Evolutionary conservation across 2,329 filamentous ascomycete species (phyloP).

Genomic region (Pseudocercospora macadamiae): DNA sequence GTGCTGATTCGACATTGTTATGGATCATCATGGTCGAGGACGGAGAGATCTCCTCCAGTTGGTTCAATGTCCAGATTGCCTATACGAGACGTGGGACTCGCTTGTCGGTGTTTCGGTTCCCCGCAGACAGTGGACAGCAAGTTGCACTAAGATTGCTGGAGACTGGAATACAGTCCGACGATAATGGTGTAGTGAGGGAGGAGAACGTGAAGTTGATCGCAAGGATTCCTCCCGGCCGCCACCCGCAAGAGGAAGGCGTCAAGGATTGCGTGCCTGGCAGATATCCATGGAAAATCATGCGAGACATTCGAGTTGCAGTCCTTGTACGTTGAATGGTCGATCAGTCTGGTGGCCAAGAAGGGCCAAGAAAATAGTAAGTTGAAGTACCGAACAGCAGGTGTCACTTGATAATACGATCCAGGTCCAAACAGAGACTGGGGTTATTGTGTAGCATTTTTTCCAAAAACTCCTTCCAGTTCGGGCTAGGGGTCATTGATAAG

Average conservation of each 20-base stretch:
- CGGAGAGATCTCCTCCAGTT: background rate
- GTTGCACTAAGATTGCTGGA: no score
- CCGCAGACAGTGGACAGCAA: no score
- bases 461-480: background rate
- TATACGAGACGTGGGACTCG: background rate
- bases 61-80: background rate
- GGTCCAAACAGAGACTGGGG: background rate
- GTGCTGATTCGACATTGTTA: no score
- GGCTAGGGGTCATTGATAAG: background rate
- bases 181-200: background rate
- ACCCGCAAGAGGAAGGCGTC: constrained; percentile 1
- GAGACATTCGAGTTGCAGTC: background rate
- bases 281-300: background rate
- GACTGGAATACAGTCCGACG: no score
- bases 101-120: background rate
- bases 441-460: background rate
- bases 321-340: background rate
- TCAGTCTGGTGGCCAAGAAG: background rate
- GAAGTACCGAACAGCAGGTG: background rate
- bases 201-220: background rate
- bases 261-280: background rate
- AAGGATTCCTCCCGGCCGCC: background rate
- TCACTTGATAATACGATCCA: background rate
- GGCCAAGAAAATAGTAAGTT: background rate
- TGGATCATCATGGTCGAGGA: no score